phyloP scores from a whole-genome alignment of 2,329 filamentous ascomycete genomes.

The Leptographium flavum region DNA sequence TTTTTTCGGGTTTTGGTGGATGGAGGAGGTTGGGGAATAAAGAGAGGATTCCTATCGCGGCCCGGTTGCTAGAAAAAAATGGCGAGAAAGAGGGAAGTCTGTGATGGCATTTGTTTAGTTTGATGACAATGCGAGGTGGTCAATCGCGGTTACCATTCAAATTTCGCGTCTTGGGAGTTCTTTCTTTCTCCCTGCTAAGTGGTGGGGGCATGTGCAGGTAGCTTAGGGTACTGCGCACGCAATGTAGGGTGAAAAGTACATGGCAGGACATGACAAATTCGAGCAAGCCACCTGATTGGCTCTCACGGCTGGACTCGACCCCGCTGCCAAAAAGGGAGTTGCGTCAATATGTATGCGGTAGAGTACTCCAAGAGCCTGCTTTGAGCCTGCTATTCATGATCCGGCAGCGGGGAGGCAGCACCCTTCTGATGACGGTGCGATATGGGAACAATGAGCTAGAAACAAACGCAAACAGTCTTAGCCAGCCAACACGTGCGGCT shows the following conservation, averaged over 20 bases:
- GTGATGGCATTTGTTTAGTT: conserved; percentile 9
- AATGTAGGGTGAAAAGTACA: conserved; percentile 4
- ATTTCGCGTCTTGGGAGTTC: conserved; percentile 6
- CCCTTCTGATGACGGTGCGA: too few relatives aligned
- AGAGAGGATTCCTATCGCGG: neutral
- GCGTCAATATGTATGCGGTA: conserved; percentile 7
- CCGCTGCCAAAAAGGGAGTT: conserved; percentile 10
- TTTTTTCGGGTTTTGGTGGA: neutral
- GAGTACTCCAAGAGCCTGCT: too few relatives aligned
- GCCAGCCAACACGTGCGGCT: too few relatives aligned
- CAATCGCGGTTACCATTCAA: conserved; percentile 11
- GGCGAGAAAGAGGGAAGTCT: neutral
- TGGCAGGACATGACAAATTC: neutral
- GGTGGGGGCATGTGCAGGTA: neutral
- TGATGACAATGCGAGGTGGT: conserved; percentile 9
- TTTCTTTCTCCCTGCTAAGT: conserved; percentile 2
- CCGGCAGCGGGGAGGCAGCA: too few relatives aligned
- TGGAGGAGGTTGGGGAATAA: neutral
- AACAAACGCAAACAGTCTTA: too few relatives aligned
- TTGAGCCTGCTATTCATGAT: too few relatives aligned
- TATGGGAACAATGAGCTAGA: too few relatives aligned
- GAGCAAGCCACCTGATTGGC: conserved; percentile 4
- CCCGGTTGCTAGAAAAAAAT: neutral
- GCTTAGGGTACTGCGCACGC: conserved; percentile 2
- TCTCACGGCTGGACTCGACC: neutral